These are phyloP conservation scores for Plantago lanceolata DNA, from an alignment of 305 asterid species.

Conservation along the genomic window DNA sequence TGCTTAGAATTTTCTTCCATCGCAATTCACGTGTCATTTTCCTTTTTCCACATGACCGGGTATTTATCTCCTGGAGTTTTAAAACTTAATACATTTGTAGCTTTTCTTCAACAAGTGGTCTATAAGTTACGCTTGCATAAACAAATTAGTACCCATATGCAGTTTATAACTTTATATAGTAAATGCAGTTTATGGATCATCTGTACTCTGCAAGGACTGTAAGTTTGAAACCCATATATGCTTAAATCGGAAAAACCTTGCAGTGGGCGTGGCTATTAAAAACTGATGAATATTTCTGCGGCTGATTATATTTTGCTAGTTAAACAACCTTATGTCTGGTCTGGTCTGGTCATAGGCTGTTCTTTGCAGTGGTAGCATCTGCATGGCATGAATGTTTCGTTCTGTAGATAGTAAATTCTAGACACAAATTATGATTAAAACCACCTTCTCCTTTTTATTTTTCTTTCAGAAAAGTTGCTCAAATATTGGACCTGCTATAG, in stretches of 20 bases:
- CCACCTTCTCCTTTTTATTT: no score
- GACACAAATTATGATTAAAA: no score
- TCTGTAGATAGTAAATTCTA: no score
- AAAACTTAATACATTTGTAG: neutral
- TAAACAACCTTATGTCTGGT: no score
- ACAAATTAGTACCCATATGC: neutral
- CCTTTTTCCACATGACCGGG: neutral
- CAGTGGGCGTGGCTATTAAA: no score
- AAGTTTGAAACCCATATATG: neutral
- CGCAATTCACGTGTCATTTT: neutral
- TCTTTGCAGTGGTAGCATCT: no score
- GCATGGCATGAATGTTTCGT: no score
- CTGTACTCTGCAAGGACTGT: neutral
- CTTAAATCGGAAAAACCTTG: neutral
- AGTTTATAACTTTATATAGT: neutral
- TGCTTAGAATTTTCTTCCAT: neutral
- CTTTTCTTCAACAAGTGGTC: neutral
- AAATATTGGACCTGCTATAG: no score
- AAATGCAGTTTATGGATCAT: slow-evolving; percentile 2
- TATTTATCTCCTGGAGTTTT: neutral
- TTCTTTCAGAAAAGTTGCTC: no score
- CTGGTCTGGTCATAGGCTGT: no score
- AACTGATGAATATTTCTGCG: no score
- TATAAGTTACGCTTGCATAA: neutral
- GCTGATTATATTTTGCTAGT: no score